Percentiles rank a stretch among this genome's conserved stretches.
Evolutionary conservation across 2,329 filamentous ascomycete genomes (phyloP).

Genomic region (Penicillium rolfsii): DNA sequence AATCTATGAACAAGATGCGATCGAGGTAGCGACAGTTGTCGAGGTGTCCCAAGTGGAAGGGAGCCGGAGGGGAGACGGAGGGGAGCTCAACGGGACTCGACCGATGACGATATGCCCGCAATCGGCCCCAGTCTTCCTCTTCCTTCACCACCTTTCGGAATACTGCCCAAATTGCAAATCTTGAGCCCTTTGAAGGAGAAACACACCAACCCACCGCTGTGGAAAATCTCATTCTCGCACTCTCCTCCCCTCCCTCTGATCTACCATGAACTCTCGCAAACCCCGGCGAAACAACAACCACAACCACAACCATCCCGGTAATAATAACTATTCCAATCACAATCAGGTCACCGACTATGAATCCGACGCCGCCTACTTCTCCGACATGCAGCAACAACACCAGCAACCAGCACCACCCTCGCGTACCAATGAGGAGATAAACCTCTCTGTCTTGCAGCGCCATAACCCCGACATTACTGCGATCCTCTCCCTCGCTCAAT

Average conservation of each 20-base stretch:
- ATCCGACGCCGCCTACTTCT: constrained; percentile 62
- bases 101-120: constrained; percentile 16
- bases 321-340: constrained; percentile 15
- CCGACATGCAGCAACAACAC: constrained; percentile 37
- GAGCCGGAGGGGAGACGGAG: constrained; percentile 3
- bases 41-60: background rate
- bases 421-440: constrained; percentile 82
- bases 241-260: constrained; percentile 1
- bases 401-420: constrained; percentile 46
- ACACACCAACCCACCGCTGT: background rate
- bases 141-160: background rate
- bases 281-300: constrained; percentile 37
- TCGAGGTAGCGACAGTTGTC: constrained; percentile 5
- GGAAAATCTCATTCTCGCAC: background rate
- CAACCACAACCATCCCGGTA: constrained; percentile 15
- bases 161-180: background rate
- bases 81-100: background rate
- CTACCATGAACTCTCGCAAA: constrained; percentile 39
- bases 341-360: constrained; percentile 61
- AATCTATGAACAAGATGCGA: background rate
- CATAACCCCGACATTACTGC: constrained; percentile 74
- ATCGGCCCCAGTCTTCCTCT: constrained; percentile 6
- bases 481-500: constrained; percentile 80
- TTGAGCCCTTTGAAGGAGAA: background rate
- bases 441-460: constrained; percentile 79